Conservation (phyloP, 78 protist genomes). For the Dictyostelium citrinum region DNA sequence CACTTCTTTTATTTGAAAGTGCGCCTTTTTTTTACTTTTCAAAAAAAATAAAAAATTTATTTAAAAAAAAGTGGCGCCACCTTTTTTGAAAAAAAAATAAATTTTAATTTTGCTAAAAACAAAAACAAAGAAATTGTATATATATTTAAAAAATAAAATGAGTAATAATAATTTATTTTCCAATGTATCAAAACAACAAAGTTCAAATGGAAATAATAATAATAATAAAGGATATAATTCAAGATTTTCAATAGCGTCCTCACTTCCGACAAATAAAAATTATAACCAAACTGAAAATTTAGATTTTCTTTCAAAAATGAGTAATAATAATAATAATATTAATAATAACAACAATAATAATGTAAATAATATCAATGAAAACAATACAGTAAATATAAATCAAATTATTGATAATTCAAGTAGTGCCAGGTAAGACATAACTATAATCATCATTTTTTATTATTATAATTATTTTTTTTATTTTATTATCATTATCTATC, state of each 20-base stretch:
- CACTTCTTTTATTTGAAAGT: too few species aligned
- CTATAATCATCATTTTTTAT: too few species aligned
- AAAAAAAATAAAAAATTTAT: too few species aligned
- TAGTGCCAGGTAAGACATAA: slow-evolving; percentile 9
- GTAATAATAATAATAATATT: background rate
- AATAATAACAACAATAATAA: background rate
- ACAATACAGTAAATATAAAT: slow-evolving; percentile 22
- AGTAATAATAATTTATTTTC: slow-evolving; percentile 5
- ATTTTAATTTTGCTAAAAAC: too few species aligned
- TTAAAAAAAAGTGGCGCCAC: too few species aligned
- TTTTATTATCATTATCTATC: too few species aligned
- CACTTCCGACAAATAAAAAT: slow-evolving; percentile 5
- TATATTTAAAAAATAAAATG: background rate
- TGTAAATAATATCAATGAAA: background rate
- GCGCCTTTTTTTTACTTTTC: too few species aligned
- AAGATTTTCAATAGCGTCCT: background rate
- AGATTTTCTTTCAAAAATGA: background rate
- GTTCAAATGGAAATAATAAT: background rate
- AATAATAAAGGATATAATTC: background rate
- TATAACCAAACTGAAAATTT: slow-evolving; percentile 61
- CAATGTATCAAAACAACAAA: background rate
- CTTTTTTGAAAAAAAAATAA: too few species aligned
- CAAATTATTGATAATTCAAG: background rate
- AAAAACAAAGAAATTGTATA: too few species aligned
- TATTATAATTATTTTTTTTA: too few species aligned